Conservation (phyloP, 1,284 basidiomycete genomes). For the Exobasidium rhododendri region DNA sequence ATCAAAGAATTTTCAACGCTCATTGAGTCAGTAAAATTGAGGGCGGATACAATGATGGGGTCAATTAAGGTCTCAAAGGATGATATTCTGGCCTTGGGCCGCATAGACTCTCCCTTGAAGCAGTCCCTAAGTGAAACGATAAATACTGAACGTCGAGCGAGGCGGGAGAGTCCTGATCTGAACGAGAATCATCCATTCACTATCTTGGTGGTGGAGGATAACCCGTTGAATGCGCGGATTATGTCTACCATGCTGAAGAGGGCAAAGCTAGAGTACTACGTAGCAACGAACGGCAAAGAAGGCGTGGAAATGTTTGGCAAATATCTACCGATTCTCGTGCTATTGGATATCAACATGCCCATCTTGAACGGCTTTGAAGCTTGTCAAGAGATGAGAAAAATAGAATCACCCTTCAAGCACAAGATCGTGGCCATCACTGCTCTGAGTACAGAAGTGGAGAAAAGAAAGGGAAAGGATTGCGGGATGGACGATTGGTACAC, state of each 20-base stretch:
- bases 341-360: conserved; percentile 52
- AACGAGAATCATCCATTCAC: conserved; percentile 19
- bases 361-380: conserved; percentile 43
- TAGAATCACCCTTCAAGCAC: conserved; percentile 20
- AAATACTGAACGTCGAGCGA: neutral
- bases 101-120: neutral
- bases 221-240: conserved; percentile 43
- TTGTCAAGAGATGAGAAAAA: conserved; percentile 30
- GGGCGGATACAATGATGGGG: neutral
- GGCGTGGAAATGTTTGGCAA: conserved; percentile 31
- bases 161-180: neutral
- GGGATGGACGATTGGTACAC: conserved; percentile 40
- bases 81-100: neutral
- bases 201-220: conserved; percentile 48
- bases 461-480: conserved; percentile 26
- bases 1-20: neutral
- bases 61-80: too few relatives aligned
- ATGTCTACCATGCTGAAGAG: conserved; percentile 32
- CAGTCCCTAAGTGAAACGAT: neutral
- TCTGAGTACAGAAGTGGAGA: conserved; percentile 22
- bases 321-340: conserved; percentile 27
- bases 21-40: neutral
- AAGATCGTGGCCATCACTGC: conserved; percentile 39
- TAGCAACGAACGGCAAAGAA: conserved; percentile 36
- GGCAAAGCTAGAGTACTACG: conserved; percentile 28